Evolutionary conservation across 257 asterid genomes (phyloP), one percentile per base, ranked within the genome.

Genomic region (Fraxinus quadrangulata): DNA sequence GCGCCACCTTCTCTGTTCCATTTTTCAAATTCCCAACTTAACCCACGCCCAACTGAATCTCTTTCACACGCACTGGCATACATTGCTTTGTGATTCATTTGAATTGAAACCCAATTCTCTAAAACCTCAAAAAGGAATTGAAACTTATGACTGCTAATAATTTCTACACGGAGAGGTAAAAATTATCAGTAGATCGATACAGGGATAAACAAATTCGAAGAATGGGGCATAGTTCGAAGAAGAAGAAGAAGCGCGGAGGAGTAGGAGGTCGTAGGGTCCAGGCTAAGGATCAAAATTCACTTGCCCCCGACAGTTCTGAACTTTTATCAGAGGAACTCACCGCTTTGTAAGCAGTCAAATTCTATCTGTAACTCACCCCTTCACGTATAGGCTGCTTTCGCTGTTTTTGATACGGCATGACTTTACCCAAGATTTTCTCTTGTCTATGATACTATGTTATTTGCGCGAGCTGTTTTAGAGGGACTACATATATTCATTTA

Each of bases 191-290:
- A 1, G 23, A 59, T 59, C 30, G 28, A 59, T 59, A 16, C 59
- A 49, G n/a, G 59, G 73, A 42, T 47, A 70, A 10, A 23, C 66
- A 11, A 17, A 30, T 17, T 63, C 16, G 33, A 80, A 67, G 28
- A 63, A 94, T 94, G 98, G 97, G 97, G 16, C 96, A 83, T 80
- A 78, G 84, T 77, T 88, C 97, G 33, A 89, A 83, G 86, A 95
- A 93, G 93, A 94, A 92, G 90, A 92, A 92, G 92, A 93, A 87
- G 88, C 87, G 92, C 56, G 88, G 36, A 69, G 81, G 82, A 54
- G 81, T 75, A 33, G 88, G 87, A 37, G 89, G 90, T 28, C 92
- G 97, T 39, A 85, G 93, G 81, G 19, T 85, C 28, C 87, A 85
- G 85, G 83, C 92, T 6, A 92, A 90, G 85, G 97, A 93, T 87